Evolutionary conservation across 2,329 filamentous ascomycete genomes (phyloP).

Genomic region (Diaporthe sp.): DNA sequence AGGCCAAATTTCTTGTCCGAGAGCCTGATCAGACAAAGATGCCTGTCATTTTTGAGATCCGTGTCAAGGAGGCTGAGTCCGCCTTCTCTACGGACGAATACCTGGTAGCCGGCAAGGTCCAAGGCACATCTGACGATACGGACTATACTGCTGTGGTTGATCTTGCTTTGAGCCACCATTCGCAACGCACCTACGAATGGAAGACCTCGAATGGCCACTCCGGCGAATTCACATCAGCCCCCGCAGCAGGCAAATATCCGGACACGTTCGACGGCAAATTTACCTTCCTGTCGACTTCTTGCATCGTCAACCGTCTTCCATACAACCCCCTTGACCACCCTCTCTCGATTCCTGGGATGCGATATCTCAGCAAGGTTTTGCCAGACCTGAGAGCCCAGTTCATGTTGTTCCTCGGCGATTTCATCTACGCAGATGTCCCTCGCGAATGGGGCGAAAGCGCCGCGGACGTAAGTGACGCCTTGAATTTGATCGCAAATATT

Average conservation of each 20-base stretch:
- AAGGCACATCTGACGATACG: conserved; percentile 78
- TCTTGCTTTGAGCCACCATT: conserved; percentile 72
- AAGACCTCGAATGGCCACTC: conserved; percentile 87
- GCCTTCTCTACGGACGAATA: conserved; percentile 71
- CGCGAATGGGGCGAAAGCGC: conserved; percentile 78
- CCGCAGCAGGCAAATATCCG: conserved; percentile 74
- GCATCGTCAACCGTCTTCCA: conserved; percentile 90
- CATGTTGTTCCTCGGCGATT: conserved; percentile 87
- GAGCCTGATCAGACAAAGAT: conserved; percentile 83
- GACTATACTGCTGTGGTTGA: conserved; percentile 84
- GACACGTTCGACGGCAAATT: conserved; percentile 76
- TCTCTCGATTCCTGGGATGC: conserved; percentile 84
- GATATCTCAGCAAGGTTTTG: conserved; percentile 79
- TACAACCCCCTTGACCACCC: conserved; percentile 89
- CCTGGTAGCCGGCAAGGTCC: conserved; percentile 75
- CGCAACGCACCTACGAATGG: conserved; percentile 86
- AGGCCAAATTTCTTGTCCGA: conserved; percentile 85
- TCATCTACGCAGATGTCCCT: conserved; percentile 93
- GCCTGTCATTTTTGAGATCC: conserved; percentile 79
- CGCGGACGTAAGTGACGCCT: conserved; percentile 61
- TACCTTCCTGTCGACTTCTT: conserved; percentile 92
- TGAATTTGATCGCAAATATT: too few relatives aligned
- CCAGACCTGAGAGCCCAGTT: conserved; percentile 80
- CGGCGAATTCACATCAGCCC: conserved; percentile 84
- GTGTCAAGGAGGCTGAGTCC: conserved; percentile 63